Percentiles rank a stretch among this genome's conserved stretches.
phyloP scores from a whole-genome alignment of 352 stramenopile genomes.

The Phytophthora idaei region DNA sequence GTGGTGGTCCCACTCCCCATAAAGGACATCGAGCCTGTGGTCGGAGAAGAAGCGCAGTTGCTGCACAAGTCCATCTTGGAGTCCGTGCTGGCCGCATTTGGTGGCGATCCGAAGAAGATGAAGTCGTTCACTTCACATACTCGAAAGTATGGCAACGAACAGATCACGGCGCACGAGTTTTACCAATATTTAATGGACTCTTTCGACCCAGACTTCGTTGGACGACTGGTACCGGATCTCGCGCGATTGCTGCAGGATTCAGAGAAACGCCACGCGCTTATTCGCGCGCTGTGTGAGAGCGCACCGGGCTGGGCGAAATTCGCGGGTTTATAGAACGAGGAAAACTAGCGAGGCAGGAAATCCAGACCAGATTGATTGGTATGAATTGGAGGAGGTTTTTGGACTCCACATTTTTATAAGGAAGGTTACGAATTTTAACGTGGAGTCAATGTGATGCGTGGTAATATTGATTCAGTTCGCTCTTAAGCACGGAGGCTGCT shows the following conservation, averaged over 20 bases:
- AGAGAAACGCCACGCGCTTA: constrained; percentile 84
- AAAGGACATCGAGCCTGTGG: constrained; percentile 82
- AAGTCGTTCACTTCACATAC: constrained; percentile 86
- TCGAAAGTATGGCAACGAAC: constrained; percentile 84
- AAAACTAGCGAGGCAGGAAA: neutral
- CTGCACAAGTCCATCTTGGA: constrained; percentile 88
- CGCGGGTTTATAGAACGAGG: constrained; percentile 63
- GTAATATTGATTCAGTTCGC: constrained; percentile 3
- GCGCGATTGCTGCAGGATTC: constrained; percentile 84
- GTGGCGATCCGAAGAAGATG: constrained; percentile 83
- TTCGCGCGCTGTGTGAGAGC: constrained; percentile 84
- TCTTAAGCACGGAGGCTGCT: constrained; percentile 44
- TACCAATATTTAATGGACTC: constrained; percentile 91
- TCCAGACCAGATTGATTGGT: constrained; percentile 11
- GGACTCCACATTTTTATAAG: constrained; percentile 33
- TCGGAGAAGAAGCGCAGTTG: constrained; percentile 80
- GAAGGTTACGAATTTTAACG: constrained; percentile 28
- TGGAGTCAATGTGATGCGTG: constrained; percentile 11
- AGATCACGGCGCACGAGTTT: constrained; percentile 87
- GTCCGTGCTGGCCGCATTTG: constrained; percentile 71
- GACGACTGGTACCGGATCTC: constrained; percentile 82
- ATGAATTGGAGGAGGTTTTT: constrained; percentile 13
- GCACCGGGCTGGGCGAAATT: constrained; percentile 85
- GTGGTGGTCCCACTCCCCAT: constrained; percentile 54
- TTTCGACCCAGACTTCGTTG: constrained; percentile 89